Base-by-base conservation (phyloP, 495 filamentous ascomycete species). In the Lichenothelia convexa region DNA sequence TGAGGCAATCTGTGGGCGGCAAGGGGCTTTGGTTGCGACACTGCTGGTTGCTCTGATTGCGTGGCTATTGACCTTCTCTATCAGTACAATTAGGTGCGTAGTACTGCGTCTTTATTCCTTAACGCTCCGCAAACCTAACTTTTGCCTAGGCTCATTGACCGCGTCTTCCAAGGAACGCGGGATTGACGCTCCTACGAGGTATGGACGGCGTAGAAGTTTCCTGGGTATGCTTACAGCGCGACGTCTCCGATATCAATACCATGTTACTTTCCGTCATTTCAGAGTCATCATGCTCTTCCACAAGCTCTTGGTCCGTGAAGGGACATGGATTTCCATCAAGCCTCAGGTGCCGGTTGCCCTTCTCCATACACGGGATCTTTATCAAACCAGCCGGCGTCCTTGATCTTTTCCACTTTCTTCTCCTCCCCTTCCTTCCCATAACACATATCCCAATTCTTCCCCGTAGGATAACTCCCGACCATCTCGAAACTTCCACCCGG, bases 41-140 rank as follows among this genome's bases (percentile, higher is more conserved):
- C 66, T 93, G 24, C 62, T 93, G 32, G 64, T 97, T 34, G 81
- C 82, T 2, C 57, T 95, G 36, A 62, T 91, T 36, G 78, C 81
- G 19, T 97, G 89, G 89, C 70, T 86, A 38, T 64, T 76, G 48
- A 94, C 85, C 7, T 93, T 97, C 58, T 65, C 73, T 21, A 29
- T 13, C 24, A n/a, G n/a, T n/a, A n/a, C n/a, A n/a, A n/a, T n/a
- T n/a, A n/a, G n/a, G n/a, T n/a, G n/a, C n/a, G n/a, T n/a, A n/a
- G n/a, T n/a, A n/a, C n/a, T n/a, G n/a, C n/a, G n/a, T n/a, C n/a
- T n/a, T n/a, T n/a, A n/a, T n/a, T n/a, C n/a, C n/a, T n/a, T n/a
- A n/a, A n/a, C n/a, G n/a, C n/a, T n/a, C n/a, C n/a, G n/a, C n/a
- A n/a, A n/a, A n/a, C n/a, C n/a, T n/a, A n/a, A n/a, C n/a, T n/a